Evolutionary conservation across 2,329 filamentous ascomycete species (phyloP).

Genomic region (Chaetomium strumarium): DNA sequence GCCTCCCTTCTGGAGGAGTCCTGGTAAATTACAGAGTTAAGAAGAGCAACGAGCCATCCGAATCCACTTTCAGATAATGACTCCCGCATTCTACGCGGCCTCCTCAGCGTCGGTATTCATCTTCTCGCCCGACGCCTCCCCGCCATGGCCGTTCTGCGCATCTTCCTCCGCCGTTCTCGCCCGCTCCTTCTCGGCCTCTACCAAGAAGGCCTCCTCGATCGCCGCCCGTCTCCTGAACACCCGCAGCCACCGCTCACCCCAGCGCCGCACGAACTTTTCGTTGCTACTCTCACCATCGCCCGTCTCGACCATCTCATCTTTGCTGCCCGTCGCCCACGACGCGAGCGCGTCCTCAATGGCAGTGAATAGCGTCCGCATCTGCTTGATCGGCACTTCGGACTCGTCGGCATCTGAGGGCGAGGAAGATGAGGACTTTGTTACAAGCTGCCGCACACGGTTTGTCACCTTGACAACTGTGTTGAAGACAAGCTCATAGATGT

Average conservation of each 20-base stretch:
- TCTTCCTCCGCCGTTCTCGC: constrained; percentile 14
- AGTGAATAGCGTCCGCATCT: constrained; percentile 74
- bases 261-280: constrained; percentile 63
- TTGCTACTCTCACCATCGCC: constrained; percentile 46
- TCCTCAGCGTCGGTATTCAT: neutral
- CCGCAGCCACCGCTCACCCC: constrained; percentile 81
- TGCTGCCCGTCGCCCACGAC: constrained; percentile 65
- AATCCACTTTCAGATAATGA: too few relatives aligned
- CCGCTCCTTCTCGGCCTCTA: constrained; percentile 33
- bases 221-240: constrained; percentile 77
- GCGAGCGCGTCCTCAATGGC: constrained; percentile 72
- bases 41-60: too few relatives aligned
- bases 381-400: constrained; percentile 54
- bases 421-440: constrained; percentile 33
- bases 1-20: too few relatives aligned
- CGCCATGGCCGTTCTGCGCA: neutral
- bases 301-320: constrained; percentile 68
- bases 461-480: constrained; percentile 89
- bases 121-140: neutral
- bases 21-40: too few relatives aligned
- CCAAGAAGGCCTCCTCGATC: constrained; percentile 70
- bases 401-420: constrained; percentile 26
- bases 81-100: neutral
- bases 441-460: constrained; percentile 75
- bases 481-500: constrained; percentile 85